Base-by-base conservation (phyloP, 2,329 filamentous ascomycete species). In the Aspergillus pseudotamarii region DNA sequence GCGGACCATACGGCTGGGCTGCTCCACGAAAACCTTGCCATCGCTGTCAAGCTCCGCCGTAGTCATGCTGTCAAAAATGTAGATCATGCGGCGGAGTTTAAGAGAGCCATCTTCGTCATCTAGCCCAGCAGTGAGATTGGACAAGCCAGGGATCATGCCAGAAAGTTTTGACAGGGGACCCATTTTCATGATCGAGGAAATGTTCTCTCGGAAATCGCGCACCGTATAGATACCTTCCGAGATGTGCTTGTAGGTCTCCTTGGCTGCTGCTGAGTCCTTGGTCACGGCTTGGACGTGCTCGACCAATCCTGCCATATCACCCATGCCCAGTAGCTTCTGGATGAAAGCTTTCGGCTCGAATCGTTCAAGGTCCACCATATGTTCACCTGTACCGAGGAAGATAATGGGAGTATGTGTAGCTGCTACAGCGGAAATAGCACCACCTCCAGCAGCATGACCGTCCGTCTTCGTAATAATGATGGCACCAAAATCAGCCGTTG, bases 151-250 rank as follows among this genome's bases (percentile, higher is more conserved):
- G 67, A 99, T 98, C 95, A 99, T 99, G 72, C 94, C 93, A 0
- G 94, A 96, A 88, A 99, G 96, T 78, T 99, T 98, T 21, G 92
- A 96, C 1, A 99, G 82, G 0, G 95, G 95, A 0, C 95, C 95
- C 95, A 99, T 98, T 82, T 99, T 99, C 93, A 98, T 97, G 74
- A 99, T 97, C 73, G 98, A 98, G 63, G 91, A 91, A 14, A 99
- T 88, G 76, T 99, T 96, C 76, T 99, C 95, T 23, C 95, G 89
- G 69, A 99, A 85, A 76, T 99, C 95, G 60, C 95, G 91, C 38
- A 99, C 87, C 0, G 95, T 97, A 79, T 98, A 99, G 67, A 97
- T 94, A 61, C 95, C 95, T 74, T 97, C 94, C 8, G 93, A 91
- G 69, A 99, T 96, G 81, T 99, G 94, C 83, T 99, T 99, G 85